A percentile compares a stretch with the other conserved stretches of the same genome.
phyloP scores from a whole-genome alignment of 2,329 filamentous ascomycete genomes.

The Paramyrothecium sp. region DNA sequence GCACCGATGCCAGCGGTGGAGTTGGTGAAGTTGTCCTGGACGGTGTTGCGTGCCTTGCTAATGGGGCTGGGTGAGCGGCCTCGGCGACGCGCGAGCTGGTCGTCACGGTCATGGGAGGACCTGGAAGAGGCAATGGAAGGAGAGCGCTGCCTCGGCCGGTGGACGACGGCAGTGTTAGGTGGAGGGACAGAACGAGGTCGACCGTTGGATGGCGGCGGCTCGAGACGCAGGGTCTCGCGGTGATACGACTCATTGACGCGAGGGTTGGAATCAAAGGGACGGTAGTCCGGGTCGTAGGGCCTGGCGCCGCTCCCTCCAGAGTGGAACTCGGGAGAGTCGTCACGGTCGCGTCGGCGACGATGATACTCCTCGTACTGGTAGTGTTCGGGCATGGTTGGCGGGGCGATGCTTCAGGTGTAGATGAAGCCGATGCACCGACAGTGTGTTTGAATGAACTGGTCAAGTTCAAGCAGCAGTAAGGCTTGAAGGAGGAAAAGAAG shows the following conservation, averaged over 20 bases:
- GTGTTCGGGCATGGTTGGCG: slow-evolving; percentile 16
- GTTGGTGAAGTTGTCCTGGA: slow-evolving; percentile 47
- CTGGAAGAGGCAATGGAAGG: slow-evolving; percentile 17
- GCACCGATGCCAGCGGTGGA: slow-evolving; percentile 48
- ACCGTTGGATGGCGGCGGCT: slow-evolving; percentile 19
- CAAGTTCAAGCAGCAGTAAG: too few species aligned
- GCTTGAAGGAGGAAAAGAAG: too few species aligned
- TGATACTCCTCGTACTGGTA: slow-evolving; percentile 27
- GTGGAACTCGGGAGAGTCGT: slow-evolving; percentile 29
- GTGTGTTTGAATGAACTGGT: too few species aligned
- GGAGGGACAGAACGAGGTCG: slow-evolving; percentile 33
- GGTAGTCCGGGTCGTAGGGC: slow-evolving; percentile 3
- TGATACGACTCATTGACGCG: slow-evolving; percentile 22
- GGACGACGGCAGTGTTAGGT: slow-evolving; percentile 19
- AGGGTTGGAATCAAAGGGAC: slow-evolving; percentile 15
- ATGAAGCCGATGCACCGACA: too few species aligned
- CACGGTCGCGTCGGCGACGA: slow-evolving; percentile 19
- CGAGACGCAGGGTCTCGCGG: slow-evolving; percentile 26
- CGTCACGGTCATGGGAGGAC: slow-evolving; percentile 20
- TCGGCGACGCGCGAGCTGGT: slow-evolving; percentile 5
- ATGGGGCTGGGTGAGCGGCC: slow-evolving; percentile 28
- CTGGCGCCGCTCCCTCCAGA: slow-evolving; percentile 27
- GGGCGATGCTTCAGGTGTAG: too few species aligned
- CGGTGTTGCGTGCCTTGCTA: slow-evolving; percentile 36
- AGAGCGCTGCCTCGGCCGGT: slow-evolving; percentile 20